Evolutionary conservation across 148 eudicot genomes (phyloP).

Genomic region (Rhododendron vialii): DNA sequence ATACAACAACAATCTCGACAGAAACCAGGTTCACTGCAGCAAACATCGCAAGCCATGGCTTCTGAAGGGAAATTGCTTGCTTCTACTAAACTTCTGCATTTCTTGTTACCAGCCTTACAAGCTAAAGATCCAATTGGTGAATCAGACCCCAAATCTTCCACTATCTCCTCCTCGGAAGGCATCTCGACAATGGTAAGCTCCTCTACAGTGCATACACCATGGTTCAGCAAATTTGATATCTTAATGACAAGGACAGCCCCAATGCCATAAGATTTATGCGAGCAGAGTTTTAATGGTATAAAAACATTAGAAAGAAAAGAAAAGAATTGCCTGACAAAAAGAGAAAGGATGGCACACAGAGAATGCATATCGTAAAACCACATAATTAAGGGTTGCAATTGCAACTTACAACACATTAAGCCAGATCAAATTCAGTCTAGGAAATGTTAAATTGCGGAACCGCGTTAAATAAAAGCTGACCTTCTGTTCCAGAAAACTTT

Average conservation of each 20-base stretch:
- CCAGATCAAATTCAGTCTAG: not conserved
- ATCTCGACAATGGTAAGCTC: slow-evolving; percentile 18
- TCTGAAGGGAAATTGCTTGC: slow-evolving; percentile 26
- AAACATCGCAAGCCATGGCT: slow-evolving; percentile 62
- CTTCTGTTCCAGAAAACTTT: slow-evolving; percentile 28
- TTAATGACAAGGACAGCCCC: not conserved
- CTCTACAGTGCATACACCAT: slow-evolving; percentile 26
- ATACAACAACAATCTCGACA: slow-evolving; percentile 91
- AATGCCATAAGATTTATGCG: not conserved
- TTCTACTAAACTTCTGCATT: slow-evolving; percentile 56
- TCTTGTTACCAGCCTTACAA: slow-evolving; percentile 74
- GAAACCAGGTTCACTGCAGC: slow-evolving; percentile 72
- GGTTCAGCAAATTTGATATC: not conserved
- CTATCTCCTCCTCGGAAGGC: slow-evolving; percentile 38
- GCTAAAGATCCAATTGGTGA: slow-evolving; percentile 26
- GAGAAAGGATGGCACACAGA: not conserved
- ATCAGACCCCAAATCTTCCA: slow-evolving; percentile 31
- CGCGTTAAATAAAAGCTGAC: slow-evolving; percentile 25
- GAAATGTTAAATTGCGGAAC: not conserved
- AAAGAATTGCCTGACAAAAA: not conserved
- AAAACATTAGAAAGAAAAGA: not conserved
- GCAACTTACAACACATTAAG: not conserved
- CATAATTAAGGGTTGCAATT: not conserved
- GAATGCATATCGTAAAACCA: not conserved
- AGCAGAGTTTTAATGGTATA: not conserved